Evolutionary conservation across 1,139 yeast genomes (phyloP).

Genomic region (Ogataea hybrid): DNA sequence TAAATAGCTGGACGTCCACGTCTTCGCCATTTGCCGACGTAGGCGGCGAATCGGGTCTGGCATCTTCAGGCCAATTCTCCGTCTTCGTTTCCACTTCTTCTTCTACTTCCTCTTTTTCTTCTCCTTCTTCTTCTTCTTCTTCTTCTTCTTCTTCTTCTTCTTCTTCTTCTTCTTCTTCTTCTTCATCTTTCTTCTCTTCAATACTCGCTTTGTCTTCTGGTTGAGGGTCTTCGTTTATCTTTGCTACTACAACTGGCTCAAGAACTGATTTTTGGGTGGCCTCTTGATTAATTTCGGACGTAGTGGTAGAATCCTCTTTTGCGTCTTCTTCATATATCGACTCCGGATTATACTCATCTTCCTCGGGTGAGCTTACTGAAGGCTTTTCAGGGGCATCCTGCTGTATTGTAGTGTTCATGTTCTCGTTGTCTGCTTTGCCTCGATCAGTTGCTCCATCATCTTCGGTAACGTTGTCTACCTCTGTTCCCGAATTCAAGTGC

Average conservation of each 20-base stretch:
- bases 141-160: too few species aligned
- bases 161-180: too few species aligned
- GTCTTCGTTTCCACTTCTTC: neutral
- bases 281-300: too few species aligned
- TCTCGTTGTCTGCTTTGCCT: too few species aligned
- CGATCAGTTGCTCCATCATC: too few species aligned
- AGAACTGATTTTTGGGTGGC: too few species aligned
- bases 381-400: constrained; percentile 2
- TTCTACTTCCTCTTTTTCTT: too few species aligned
- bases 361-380: constrained; percentile 4
- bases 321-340: constrained; percentile 6
- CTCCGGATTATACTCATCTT: constrained; percentile 23
- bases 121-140: too few species aligned
- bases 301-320: constrained; percentile 1
- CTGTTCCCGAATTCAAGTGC: too few species aligned
- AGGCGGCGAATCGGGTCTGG: neutral
- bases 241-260: too few species aligned
- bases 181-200: too few species aligned
- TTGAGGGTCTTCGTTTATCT: neutral
- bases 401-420: neutral
- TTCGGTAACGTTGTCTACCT: too few species aligned
- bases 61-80: neutral
- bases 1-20: constrained; percentile 31
- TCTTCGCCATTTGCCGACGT: constrained; percentile 2
- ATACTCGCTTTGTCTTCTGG: neutral